Evolutionary conservation across 768 basidiomycete genomes (phyloP).

Genomic region (Botryobasidium botryosum): DNA sequence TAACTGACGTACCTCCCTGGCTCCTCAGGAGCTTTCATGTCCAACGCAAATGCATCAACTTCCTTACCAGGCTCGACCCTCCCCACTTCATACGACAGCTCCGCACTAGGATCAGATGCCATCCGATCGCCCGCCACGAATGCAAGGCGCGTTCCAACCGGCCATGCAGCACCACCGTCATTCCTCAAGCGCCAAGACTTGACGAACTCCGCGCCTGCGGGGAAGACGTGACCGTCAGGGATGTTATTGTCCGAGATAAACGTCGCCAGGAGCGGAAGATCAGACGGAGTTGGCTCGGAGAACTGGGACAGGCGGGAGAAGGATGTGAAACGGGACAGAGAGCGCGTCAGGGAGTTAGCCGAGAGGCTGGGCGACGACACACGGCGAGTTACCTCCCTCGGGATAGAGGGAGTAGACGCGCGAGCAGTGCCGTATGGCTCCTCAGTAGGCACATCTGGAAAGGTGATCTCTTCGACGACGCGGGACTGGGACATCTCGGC

Average conservation of each 20-base stretch:
- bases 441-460: neutral
- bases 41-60: constrained; percentile 51
- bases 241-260: constrained; percentile 56
- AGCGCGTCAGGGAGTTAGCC: neutral
- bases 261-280: constrained; percentile 22
- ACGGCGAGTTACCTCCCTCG: neutral
- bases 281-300: constrained; percentile 19
- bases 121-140: constrained; percentile 59
- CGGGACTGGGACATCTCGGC: too few species aligned
- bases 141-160: constrained; percentile 43
- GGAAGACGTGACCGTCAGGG: constrained; percentile 56
- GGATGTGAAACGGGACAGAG: constrained; percentile 3
- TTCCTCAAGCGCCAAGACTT: constrained; percentile 71
- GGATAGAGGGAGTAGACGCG: constrained; percentile 1
- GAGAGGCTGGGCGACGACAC: neutral
- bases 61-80: constrained; percentile 36
- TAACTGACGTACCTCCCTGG: constrained; percentile 61
- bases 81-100: constrained; percentile 32
- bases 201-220: constrained; percentile 71
- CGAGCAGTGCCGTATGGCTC: neutral
- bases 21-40: constrained; percentile 66
- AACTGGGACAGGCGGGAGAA: constrained; percentile 11
- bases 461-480: neutral
- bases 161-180: constrained; percentile 46
- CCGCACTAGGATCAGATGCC: constrained; percentile 20